A percentile compares a stretch with the other conserved stretches of the same genome.
Conservation (phyloP, 176 grass and related monocot species). For the Luzula sylvatica region DNA sequence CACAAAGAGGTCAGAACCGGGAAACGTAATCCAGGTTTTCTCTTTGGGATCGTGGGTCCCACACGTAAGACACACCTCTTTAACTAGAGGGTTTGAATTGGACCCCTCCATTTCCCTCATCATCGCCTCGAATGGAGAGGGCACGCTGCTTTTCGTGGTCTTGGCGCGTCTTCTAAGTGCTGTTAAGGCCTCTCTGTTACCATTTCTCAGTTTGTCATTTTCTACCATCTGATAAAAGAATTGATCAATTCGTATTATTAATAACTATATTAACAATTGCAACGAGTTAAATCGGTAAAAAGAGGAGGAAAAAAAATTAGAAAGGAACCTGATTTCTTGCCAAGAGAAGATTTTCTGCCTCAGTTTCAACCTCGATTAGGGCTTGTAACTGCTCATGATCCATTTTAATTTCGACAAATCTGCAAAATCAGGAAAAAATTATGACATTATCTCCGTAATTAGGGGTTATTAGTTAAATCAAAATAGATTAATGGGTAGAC, state of each 20-base stretch:
- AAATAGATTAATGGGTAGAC: no score
- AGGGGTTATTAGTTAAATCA: no score
- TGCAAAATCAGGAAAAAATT: background rate
- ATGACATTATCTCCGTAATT: no score
- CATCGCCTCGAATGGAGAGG: constrained; percentile 64
- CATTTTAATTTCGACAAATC: constrained; percentile 40
- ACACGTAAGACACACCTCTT: constrained; percentile 76
- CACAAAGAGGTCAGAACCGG: constrained; percentile 72
- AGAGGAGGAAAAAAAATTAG: background rate
- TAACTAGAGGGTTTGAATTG: constrained; percentile 43
- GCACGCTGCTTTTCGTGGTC: constrained; percentile 62
- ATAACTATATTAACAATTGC: background rate
- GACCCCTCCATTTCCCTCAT: constrained; percentile 75
- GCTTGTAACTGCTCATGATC: constrained; percentile 50
- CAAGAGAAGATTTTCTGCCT: constrained; percentile 73
- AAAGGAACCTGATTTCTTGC: constrained; percentile 66
- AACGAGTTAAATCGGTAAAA: background rate
- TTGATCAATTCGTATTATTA: no score
- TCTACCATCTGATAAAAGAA: no score
- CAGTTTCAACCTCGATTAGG: constrained; percentile 62
- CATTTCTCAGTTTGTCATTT: constrained; percentile 58
- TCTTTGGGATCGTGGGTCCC: constrained; percentile 59
- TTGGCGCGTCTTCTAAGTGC: constrained; percentile 56
- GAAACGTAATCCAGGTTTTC: constrained; percentile 69
- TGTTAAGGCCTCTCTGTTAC: constrained; percentile 61